These are phyloP conservation scores for Pachyrhizus erosus DNA, from an alignment of 306 rosid genomes.

Conservation along the genomic window DNA sequence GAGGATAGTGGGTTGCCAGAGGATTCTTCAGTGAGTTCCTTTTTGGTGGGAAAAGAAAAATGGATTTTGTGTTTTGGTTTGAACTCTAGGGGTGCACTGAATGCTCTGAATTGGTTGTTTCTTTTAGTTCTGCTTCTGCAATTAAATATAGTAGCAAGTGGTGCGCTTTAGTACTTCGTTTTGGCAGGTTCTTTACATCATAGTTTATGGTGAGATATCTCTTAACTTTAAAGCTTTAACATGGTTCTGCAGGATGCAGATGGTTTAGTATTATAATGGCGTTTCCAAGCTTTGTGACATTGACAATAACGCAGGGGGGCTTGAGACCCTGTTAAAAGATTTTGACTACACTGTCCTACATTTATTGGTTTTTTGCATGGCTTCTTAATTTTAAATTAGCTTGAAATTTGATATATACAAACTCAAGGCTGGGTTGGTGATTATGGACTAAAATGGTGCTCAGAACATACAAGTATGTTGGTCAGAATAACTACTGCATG, in stretches of 20 bases:
- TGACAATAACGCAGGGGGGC: neutral
- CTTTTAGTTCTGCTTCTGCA: slow-evolving; percentile 1
- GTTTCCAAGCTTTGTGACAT: slow-evolving; percentile 21
- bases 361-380: neutral
- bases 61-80: slow-evolving; percentile 5
- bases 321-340: neutral
- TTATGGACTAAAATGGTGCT: slow-evolving; percentile 1
- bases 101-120: slow-evolving; percentile 32
- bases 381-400: neutral
- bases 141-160: slow-evolving; percentile 44
- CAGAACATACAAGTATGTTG: neutral
- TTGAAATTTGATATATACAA: slow-evolving; percentile 11
- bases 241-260: slow-evolving; percentile 36
- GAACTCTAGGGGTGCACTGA: slow-evolving; percentile 26
- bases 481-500: neutral
- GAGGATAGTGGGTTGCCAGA: slow-evolving; percentile 34
- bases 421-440: slow-evolving; percentile 8
- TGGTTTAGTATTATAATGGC: slow-evolving; percentile 29
- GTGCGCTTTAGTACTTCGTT: slow-evolving; percentile 37
- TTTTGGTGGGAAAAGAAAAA: neutral
- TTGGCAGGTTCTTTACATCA: slow-evolving; percentile 32
- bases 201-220: slow-evolving; percentile 34
- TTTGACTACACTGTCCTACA: slow-evolving; percentile 10
- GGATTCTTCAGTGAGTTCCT: slow-evolving; percentile 32
- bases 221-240: slow-evolving; percentile 23